phyloP scores from a whole-genome alignment of 257 asterid genomes.

The Nicotiana paniculata region DNA sequence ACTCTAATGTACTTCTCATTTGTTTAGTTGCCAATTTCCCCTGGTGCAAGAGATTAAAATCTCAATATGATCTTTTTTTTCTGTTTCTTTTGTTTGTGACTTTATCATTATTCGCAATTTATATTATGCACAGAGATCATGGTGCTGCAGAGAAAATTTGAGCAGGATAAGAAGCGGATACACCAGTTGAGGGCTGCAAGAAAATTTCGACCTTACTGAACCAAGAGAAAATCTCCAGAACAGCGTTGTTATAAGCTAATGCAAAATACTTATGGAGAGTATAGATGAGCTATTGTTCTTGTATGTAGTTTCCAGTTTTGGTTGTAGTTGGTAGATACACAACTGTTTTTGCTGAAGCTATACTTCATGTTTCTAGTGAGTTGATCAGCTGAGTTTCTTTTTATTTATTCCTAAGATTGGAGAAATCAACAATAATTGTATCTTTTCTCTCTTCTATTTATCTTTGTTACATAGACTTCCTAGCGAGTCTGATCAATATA shows the following conservation, averaged over 20 bases:
- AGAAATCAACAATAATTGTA: not conserved
- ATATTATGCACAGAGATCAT: constrained; percentile 49
- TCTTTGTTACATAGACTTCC: not conserved
- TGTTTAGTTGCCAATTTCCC: not conserved
- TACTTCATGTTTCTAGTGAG: not conserved
- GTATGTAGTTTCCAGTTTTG: not conserved
- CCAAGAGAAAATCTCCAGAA: not conserved
- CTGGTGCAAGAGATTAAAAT: not conserved
- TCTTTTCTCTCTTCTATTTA: not conserved
- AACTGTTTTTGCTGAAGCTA: not conserved
- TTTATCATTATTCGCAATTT: not conserved
- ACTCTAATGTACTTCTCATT: not conserved
- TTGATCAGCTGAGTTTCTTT: not conserved
- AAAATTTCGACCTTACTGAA: constrained; percentile 73
- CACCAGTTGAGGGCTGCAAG: constrained; percentile 85
- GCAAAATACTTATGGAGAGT: not conserved
- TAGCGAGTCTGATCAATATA: not conserved
- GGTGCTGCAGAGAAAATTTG: constrained; percentile 85
- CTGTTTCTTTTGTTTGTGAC: not conserved
- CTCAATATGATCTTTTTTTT: not conserved
- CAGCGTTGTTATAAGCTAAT: not conserved
- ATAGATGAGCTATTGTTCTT: not conserved
- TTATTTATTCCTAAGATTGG: not conserved
- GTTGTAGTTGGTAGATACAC: not conserved
- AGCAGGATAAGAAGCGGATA: constrained; percentile 87